Conservation (phyloP, 352 stramenopile species). For the Pythium myriotylum region DNA sequence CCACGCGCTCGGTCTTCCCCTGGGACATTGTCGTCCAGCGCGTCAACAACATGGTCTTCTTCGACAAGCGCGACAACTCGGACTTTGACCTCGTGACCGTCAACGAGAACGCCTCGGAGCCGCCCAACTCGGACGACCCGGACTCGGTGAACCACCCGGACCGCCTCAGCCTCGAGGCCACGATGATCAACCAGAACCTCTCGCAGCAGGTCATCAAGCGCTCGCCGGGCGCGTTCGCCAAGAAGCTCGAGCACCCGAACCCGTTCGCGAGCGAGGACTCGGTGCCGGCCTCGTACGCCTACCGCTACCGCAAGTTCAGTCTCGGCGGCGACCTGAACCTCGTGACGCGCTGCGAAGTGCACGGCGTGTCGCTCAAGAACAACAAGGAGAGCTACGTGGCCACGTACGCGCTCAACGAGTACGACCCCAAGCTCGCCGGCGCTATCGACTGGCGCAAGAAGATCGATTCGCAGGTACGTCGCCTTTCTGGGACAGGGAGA, state of each 20-base stretch:
- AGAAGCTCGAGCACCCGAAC: conserved; percentile 79
- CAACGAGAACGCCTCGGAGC: conserved; percentile 94
- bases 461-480: conserved; percentile 92
- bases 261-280: conserved; percentile 96
- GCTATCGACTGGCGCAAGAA: conserved; percentile 95
- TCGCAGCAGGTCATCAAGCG: conserved; percentile 95
- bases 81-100: conserved; percentile 96
- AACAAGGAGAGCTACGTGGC: conserved; percentile 93
- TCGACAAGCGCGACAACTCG: conserved; percentile 96
- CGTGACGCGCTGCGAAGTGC: conserved; percentile 95
- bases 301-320: conserved; percentile 97
- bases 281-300: conserved; percentile 92
- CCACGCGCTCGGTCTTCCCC: conserved; percentile 94
- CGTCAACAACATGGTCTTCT: conserved; percentile 96
- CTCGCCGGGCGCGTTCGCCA: conserved; percentile 31
- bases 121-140: conserved; percentile 82
- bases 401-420: conserved; percentile 97
- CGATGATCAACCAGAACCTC: conserved; percentile 99
- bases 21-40: conserved; percentile 96
- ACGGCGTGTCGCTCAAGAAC: conserved; percentile 90
- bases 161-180: conserved; percentile 95
- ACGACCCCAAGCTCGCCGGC: conserved; percentile 91
- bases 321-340: conserved; percentile 89
- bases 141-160: conserved; percentile 96
- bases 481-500: conserved; percentile 15